These are phyloP conservation scores for Mortierella sp. DNA, from an alignment of 371 early-diverging fungal genomes.

Conservation along the genomic window DNA sequence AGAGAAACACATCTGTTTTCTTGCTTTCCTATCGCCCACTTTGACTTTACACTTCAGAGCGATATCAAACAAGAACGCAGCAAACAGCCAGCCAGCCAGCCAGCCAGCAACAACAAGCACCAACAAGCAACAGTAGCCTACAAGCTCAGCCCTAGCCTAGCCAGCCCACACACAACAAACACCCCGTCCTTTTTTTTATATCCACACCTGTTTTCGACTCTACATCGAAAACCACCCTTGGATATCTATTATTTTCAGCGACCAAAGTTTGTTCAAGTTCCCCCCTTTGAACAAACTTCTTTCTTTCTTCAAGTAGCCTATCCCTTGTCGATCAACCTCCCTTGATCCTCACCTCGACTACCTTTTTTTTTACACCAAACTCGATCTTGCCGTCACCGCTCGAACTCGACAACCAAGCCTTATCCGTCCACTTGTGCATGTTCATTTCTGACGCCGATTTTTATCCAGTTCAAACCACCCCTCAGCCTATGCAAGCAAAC, in stretches of 20 bases:
- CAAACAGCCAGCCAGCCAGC: slow-evolving; percentile 11
- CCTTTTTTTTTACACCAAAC: background rate
- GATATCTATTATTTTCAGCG: background rate
- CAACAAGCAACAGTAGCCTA: too few species aligned
- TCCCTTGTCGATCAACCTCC: slow-evolving; percentile 18
- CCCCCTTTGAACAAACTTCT: slow-evolving; percentile 22
- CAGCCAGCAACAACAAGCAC: background rate
- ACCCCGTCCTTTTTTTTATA: slow-evolving; percentile 7
- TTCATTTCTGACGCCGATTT: slow-evolving; percentile 48
- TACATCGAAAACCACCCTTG: background rate
- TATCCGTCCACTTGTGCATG: slow-evolving; percentile 45
- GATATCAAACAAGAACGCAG: slow-evolving; percentile 12
- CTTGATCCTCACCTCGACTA: slow-evolving; percentile 29
- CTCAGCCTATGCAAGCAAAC: slow-evolving; percentile 30
- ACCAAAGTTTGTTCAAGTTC: slow-evolving; percentile 31
- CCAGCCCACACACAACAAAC: background rate
- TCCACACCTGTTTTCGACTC: slow-evolving; percentile 16
- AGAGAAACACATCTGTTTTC: background rate
- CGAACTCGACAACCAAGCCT: slow-evolving; percentile 39
- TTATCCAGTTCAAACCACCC: slow-evolving; percentile 21
- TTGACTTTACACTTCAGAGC: background rate
- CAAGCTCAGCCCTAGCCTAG: background rate
- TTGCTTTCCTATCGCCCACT: background rate
- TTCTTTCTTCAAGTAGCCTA: slow-evolving; percentile 4
- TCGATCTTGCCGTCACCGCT: slow-evolving; percentile 25